Base-by-base conservation (phyloP, 2,329 filamentous ascomycete genomes). In the Trichoderma sp. region DNA sequence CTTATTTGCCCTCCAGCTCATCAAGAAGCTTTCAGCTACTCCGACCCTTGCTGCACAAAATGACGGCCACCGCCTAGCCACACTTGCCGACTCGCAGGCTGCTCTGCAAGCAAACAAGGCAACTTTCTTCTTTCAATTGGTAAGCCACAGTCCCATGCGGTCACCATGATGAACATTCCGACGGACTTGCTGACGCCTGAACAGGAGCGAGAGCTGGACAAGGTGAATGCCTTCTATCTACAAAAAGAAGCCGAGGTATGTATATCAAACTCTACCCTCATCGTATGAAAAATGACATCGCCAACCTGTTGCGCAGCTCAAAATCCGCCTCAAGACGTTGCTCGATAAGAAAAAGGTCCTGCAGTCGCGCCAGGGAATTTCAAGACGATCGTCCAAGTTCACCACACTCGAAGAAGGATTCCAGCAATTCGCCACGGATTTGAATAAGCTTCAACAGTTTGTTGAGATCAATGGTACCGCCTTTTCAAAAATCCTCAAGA, bases 391-490 rank as follows among this genome's bases (percentile, higher is more conserved):
- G 1, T 93, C 95, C 71, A 96, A 96, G 81, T 98, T 98, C 79
- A 94, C 96, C 36, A 96, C 95, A 0, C 86, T 99, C 24, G 94
- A 98, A 80, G 96, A 99, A 84, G 96, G 96, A 14, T 97, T 98
- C 79, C 94, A 97, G 77, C 94, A 98, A 81, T 99, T 99, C 81
- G 95, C 95, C 79, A 95, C 93, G 79, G 96, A 99, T 80, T 84
- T 99, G 60, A 97, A 97, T 84, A 99, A 99, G 83, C 88, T 99
- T 18, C 94, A 98, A 85, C 96, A 98, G 85, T 99, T 98, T 82
- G 94, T 99, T 75, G 95, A 98, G 81, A 93, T 98, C 80, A 99
- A 99, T 80, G 95, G 96, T 78, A 98, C 94, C 2, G 96, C 95
- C 18, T 98, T 98, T 81, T 98, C 95, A 32, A 99, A 99, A 82